These are phyloP conservation scores for Primulina eburnea DNA, from an alignment of 257 asterid genomes.

Conservation along the genomic window DNA sequence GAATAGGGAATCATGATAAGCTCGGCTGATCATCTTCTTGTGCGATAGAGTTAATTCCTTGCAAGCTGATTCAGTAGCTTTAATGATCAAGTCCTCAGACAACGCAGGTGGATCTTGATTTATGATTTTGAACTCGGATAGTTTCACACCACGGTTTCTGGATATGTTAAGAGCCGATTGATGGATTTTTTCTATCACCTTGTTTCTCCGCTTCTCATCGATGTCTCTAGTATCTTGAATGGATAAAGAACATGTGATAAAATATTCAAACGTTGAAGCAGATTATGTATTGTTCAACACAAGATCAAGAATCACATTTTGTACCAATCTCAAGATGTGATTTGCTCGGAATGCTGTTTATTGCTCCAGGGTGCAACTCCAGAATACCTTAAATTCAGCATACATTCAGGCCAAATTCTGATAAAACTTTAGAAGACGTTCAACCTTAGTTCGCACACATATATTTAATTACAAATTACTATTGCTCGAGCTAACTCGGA, in stretches of 20 bases:
- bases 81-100: conserved; percentile 54
- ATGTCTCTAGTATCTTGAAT: conserved; percentile 84
- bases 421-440: background rate
- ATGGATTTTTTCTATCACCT: conserved; percentile 63
- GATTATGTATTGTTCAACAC: background rate
- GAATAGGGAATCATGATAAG: conserved; percentile 91
- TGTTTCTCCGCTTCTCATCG: conserved; percentile 70
- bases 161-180: conserved; percentile 60
- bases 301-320: conserved; percentile 1
- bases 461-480: no score
- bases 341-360: conserved; percentile 96
- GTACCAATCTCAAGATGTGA: conserved; percentile 89
- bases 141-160: conserved; percentile 55
- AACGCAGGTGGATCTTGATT: conserved; percentile 97
- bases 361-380: conserved; percentile 96
- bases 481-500: background rate
- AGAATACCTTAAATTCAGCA: conserved; percentile 55
- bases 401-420: background rate
- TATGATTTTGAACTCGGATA: conserved; percentile 68
- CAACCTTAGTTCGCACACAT: background rate
- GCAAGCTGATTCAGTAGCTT: conserved; percentile 79
- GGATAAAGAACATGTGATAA: background rate
- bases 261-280: background rate
- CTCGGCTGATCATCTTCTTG: conserved; percentile 96
- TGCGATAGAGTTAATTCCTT: conserved; percentile 60